Conservation (phyloP, 2,329 filamentous ascomycete genomes). For the Apiospora sp. region DNA sequence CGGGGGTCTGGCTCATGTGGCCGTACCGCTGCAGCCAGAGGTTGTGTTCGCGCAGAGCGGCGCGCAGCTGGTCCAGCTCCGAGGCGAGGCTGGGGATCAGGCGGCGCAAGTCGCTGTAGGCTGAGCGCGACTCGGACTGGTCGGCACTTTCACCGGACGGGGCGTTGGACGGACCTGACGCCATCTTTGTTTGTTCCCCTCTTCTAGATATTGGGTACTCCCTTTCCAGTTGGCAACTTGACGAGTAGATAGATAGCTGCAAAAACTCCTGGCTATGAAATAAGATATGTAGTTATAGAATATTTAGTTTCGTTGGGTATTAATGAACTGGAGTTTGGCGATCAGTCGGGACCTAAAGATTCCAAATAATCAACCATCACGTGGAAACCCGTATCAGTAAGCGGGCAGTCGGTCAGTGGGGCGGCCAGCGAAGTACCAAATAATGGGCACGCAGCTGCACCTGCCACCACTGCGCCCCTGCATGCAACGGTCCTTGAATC, state of each 20-base stretch:
- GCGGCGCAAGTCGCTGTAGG: conserved; percentile 39
- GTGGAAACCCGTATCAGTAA: conserved; percentile 13
- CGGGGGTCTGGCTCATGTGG: conserved; percentile 30
- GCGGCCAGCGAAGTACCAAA: background rate
- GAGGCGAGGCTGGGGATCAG: conserved; percentile 39
- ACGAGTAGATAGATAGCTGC: background rate
- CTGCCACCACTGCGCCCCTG: background rate
- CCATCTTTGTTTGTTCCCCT: conserved; percentile 6
- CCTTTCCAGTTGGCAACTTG: background rate
- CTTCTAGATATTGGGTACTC: background rate
- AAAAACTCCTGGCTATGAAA: background rate
- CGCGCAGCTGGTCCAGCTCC: conserved; percentile 40
- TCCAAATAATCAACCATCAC: background rate
- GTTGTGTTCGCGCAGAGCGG: conserved; percentile 41
- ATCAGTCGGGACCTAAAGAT: background rate
- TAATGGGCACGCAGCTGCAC: background rate
- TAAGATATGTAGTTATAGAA: background rate
- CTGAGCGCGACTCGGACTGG: conserved; percentile 30
- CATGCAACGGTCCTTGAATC: background rate
- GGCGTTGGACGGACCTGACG: conserved; percentile 23
- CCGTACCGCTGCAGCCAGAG: conserved; percentile 41
- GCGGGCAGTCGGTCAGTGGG: background rate
- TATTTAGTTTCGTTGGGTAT: background rate
- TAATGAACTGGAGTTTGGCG: background rate
- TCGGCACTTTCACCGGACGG: conserved; percentile 1